These are phyloP conservation scores for Ascocoryne sarcoides DNA, from an alignment of 2,329 filamentous ascomycete genomes.

Conservation along the genomic window DNA sequence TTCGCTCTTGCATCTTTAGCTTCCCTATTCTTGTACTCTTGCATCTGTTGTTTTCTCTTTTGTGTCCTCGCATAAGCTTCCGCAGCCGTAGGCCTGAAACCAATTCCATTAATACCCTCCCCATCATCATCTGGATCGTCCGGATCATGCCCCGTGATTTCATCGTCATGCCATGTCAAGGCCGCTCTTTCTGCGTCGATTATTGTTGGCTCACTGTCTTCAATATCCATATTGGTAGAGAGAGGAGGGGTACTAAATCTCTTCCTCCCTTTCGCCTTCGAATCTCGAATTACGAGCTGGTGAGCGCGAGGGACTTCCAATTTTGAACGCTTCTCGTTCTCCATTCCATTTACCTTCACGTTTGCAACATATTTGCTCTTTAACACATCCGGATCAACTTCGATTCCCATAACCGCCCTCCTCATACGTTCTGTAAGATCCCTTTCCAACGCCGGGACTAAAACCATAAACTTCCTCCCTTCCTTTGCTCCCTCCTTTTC, in stretches of 20 bases:
- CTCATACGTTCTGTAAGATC: background rate
- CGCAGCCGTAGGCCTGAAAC: conserved; percentile 55
- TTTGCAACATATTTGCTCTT: background rate
- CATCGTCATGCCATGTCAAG: conserved; percentile 59
- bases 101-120: conserved; percentile 58
- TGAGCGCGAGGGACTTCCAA: background rate
- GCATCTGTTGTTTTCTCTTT: conserved; percentile 51
- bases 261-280: conserved; percentile 23
- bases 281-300: conserved; percentile 10
- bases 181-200: conserved; percentile 38
- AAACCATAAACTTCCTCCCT: too few species aligned
- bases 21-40: conserved; percentile 52
- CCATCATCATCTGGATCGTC: conserved; percentile 59
- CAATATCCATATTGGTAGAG: conserved; percentile 1
- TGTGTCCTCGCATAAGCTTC: conserved; percentile 48
- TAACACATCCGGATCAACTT: background rate
- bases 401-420: background rate
- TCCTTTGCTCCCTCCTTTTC: background rate
- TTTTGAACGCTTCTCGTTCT: background rate
- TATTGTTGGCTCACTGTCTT: conserved; percentile 4
- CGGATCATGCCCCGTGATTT: conserved; percentile 58
- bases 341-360: background rate
- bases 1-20: conserved; percentile 50
- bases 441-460: too few species aligned
- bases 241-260: conserved; percentile 22